A percentile compares a stretch with the other conserved stretches of the same genome.
Conservation (phyloP, 129 eudicot species). For the Glebionis coronaria region DNA sequence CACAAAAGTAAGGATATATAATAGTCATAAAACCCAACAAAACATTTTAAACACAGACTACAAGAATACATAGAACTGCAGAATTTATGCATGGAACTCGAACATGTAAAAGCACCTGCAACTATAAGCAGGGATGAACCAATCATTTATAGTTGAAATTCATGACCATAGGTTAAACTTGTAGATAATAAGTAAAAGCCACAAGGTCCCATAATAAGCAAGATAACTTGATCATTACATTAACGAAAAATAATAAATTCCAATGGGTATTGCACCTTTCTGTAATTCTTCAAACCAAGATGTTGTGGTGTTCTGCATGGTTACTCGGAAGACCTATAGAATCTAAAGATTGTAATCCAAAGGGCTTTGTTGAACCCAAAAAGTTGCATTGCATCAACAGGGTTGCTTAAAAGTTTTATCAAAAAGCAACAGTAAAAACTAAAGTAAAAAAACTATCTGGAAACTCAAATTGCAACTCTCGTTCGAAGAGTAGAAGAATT, state of each 20-base stretch:
- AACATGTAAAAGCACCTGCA: no score
- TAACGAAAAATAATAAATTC: background rate
- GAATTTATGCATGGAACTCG: no score
- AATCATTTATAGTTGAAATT: no score
- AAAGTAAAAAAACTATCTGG: background rate
- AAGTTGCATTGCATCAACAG: conserved; percentile 9
- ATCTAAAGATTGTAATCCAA: conserved; percentile 3
- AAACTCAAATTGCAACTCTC: background rate
- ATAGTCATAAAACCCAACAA: no score
- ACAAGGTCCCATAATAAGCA: no score
- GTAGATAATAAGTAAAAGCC: no score
- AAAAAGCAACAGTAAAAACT: background rate
- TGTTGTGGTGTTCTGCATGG: background rate
- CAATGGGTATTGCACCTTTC: background rate
- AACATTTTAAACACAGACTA: no score
- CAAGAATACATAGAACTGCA: no score
- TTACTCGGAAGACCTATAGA: background rate
- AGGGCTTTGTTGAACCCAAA: background rate
- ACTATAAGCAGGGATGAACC: no score
- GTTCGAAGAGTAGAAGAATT: no score
- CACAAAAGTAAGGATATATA: no score
- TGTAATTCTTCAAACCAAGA: conserved; percentile 1
- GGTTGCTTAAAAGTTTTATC: background rate
- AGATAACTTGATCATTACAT: background rate
- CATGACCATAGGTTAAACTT: no score